Conservation (phyloP, 805 yeast species). For the Yamadazyma takamatsuzukensis region DNA sequence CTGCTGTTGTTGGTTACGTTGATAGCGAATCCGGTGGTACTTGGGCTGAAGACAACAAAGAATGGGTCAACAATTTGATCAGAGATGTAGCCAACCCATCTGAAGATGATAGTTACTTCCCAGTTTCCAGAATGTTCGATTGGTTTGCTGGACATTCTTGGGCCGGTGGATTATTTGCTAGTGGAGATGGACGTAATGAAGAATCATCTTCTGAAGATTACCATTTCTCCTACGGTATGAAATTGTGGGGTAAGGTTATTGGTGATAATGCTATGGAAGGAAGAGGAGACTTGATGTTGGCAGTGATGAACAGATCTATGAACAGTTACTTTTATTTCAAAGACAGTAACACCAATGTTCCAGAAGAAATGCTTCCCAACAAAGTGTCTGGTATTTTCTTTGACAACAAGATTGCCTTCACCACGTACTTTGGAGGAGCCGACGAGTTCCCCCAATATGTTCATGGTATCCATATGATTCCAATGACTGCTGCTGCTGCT, state of each 20-base stretch:
- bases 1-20: conserved; percentile 70
- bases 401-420: conserved; percentile 68
- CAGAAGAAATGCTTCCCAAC: conserved; percentile 50
- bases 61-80: conserved; percentile 58
- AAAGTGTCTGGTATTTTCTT: conserved; percentile 70
- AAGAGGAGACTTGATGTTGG: conserved; percentile 59
- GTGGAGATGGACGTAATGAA: conserved; percentile 74
- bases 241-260: conserved; percentile 62
- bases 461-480: conserved; percentile 77
- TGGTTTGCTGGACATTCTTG: conserved; percentile 78
- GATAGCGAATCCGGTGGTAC: conserved; percentile 51
- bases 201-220: conserved; percentile 75
- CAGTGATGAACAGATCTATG: conserved; percentile 53
- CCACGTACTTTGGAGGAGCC: conserved; percentile 65
- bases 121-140: conserved; percentile 69
- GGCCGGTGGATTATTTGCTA: conserved; percentile 68
- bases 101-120: conserved; percentile 54
- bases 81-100: conserved; percentile 70
- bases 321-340: conserved; percentile 51
- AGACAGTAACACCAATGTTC: conserved; percentile 52
- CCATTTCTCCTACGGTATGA: conserved; percentile 65
- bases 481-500: conserved; percentile 67
- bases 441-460: conserved; percentile 48
- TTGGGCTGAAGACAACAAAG: conserved; percentile 48
- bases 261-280: conserved; percentile 53